Percentiles rank a stretch among this genome's conserved stretches.
Conservation (phyloP, 2,329 filamentous ascomycete genomes). For the Aulographum hederae region DNA sequence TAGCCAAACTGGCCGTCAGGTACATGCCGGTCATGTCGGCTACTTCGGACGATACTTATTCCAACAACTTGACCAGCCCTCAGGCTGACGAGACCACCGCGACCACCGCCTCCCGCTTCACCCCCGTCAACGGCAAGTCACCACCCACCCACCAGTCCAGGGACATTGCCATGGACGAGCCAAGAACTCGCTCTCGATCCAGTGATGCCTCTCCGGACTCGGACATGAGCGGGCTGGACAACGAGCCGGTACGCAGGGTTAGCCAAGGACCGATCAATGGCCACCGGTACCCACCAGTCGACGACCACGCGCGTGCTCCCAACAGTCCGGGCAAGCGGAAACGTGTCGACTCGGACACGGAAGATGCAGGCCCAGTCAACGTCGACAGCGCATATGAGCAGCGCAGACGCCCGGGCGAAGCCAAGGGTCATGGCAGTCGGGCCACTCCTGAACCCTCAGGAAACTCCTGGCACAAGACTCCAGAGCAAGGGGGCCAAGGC, state of each 20-base stretch:
- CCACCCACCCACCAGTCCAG: conserved; percentile 8
- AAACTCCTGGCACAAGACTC: neutral
- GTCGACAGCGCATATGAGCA: neutral
- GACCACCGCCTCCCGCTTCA: conserved; percentile 10
- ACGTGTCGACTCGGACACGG: neutral
- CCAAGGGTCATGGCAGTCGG: neutral
- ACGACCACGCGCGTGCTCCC: neutral
- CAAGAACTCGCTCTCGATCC: too few relatives aligned
- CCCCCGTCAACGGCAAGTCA: conserved; percentile 14
- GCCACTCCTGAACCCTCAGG: neutral
- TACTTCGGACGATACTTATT: too few relatives aligned
- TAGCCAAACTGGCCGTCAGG: too few relatives aligned
- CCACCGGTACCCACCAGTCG: neutral
- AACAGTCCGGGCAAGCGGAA: neutral
- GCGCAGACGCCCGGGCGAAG: neutral
- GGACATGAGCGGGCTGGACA: neutral
- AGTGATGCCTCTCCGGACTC: neutral
- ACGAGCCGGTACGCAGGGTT: neutral
- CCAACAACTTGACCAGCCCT: too few relatives aligned
- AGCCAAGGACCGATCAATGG: neutral
- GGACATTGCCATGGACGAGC: conserved; percentile 5
- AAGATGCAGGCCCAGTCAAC: neutral
- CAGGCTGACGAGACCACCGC: neutral
- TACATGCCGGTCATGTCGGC: too few relatives aligned
- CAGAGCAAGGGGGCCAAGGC: neutral